Evolutionary conservation across 129 eudicot genomes (phyloP).

Genomic region (Logfia minima): DNA sequence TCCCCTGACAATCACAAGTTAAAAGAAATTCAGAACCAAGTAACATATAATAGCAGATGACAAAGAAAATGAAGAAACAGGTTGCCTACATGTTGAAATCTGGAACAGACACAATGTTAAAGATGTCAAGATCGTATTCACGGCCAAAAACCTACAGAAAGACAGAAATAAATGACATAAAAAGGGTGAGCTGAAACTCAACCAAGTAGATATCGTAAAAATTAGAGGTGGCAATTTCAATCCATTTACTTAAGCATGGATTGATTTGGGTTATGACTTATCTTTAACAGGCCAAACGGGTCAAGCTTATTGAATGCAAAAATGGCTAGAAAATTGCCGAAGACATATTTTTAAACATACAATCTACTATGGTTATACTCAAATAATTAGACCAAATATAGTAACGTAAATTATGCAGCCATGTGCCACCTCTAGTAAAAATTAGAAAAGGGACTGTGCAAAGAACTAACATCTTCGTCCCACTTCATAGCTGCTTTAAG

Average conservation of each 20-base stretch:
- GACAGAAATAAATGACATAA: not conserved
- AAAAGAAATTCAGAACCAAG: constrained; percentile 6
- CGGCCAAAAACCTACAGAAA: constrained; percentile 73
- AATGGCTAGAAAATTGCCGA: not conserved
- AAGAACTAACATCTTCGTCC: constrained; percentile 55
- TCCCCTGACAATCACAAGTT: constrained; percentile 65
- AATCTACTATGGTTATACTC: not conserved
- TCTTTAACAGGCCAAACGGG: not conserved
- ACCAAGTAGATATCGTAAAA: not conserved
- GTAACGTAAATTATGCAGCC: not conserved
- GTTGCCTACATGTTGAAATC: constrained; percentile 75
- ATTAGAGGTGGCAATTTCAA: not conserved
- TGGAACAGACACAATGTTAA: constrained; percentile 92
- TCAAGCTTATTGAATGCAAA: not conserved
- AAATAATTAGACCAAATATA: not conserved
- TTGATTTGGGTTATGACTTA: not conserved
- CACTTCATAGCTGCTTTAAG: constrained; percentile 21
- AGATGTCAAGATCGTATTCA: constrained; percentile 94
- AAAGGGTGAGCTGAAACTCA: not conserved
- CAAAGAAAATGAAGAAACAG: not conserved
- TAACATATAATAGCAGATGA: not conserved
- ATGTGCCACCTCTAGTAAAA: not conserved
- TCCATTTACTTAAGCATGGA: not conserved
- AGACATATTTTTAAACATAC: not conserved
- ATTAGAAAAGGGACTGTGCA: not conserved